Evolutionary conservation across 768 basidiomycete species (phyloP), one percentile per base, ranked within the genome.

Genomic region (Amanita exitialis): DNA sequence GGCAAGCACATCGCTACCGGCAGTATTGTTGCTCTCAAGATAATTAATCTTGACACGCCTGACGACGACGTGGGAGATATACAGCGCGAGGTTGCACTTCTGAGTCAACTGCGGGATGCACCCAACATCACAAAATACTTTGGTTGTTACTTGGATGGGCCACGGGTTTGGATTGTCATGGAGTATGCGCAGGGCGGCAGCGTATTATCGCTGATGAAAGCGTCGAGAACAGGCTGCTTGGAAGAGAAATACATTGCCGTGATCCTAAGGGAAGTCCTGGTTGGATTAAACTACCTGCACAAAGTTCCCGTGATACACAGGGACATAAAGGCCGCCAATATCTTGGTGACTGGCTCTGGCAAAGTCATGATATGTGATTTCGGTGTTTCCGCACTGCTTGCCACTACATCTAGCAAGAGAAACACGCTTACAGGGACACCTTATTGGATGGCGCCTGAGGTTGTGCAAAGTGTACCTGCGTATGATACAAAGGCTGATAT

Each of bases 401-500:
- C 82, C 21, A 89, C 82, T 13, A 75, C 82, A 2, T 82, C 84
- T 9, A 91, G 90, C 64, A 98, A 98, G 65, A 82, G 96, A 20
- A 92, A 94, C 47, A 99, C 96, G 0, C 79, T 98, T 61, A 91
- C 94, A 54, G 96, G 96, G 1, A 98, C 96, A 1, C 95, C 94
- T 0, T 91, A 96, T 63, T 98, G 95, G 95, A 99, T 99, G 96
- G 96, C 96, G 0, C 96, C 96, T 0, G 96, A 99, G 66, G 92
- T 98, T 3, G 90, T 95, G 13, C 88, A 91, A 56, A 76, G 77
- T 8, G 83, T 88, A 9, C 81, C 90, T n/a, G 76, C 83, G 38
- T 98, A 99, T 66, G 95, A 99, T 61, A 87, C 89, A 47, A 98
- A 96, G 64, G 96, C 95, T 2, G 96, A 99, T 61, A 91, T 99